These are phyloP conservation scores for Salix dunnii DNA, from an alignment of 345 rosid genomes.

Conservation along the genomic window DNA sequence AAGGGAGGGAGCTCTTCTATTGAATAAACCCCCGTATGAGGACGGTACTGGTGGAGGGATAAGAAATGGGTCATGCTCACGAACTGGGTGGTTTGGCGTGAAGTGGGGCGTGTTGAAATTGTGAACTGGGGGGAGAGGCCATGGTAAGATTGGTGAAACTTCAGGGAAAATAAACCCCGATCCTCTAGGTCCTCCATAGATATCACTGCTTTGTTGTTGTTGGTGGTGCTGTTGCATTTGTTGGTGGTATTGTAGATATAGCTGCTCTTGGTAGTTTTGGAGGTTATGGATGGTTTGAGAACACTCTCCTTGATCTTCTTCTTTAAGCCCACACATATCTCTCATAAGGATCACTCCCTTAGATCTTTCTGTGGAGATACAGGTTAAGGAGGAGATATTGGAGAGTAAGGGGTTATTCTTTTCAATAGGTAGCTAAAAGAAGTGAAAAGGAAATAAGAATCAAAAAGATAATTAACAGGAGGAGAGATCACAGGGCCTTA, in stretches of 20 bases:
- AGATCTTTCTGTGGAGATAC: not conserved
- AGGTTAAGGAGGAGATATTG: not conserved
- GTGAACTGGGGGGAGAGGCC: slow-evolving; percentile 46
- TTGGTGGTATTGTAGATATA: slow-evolving; percentile 53
- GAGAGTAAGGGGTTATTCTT: slow-evolving; percentile 12
- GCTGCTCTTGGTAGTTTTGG: slow-evolving; percentile 65
- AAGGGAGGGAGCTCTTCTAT: slow-evolving; percentile 47
- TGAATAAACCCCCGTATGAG: slow-evolving; percentile 60
- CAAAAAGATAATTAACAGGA: slow-evolving; percentile 2
- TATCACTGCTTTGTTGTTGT: slow-evolving; percentile 27
- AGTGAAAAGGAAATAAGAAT: slow-evolving; percentile 5
- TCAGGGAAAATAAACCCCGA: slow-evolving; percentile 52
- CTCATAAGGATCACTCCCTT: slow-evolving; percentile 18
- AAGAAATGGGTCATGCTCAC: slow-evolving; percentile 59
- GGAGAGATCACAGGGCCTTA: slow-evolving; percentile 32
- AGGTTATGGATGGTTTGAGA: slow-evolving; percentile 53
- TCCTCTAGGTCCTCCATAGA: slow-evolving; percentile 33
- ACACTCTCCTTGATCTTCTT: slow-evolving; percentile 62
- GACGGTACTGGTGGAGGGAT: slow-evolving; percentile 56
- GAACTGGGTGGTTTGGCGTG: slow-evolving; percentile 30
- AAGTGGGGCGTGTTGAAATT: slow-evolving; percentile 25
- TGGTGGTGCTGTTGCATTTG: slow-evolving; percentile 38
- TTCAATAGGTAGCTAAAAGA: not conserved
- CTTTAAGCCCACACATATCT: slow-evolving; percentile 59
- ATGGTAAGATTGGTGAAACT: slow-evolving; percentile 54